A percentile compares a stretch with the other conserved stretches of the same genome.
phyloP scores from a whole-genome alignment of 106 monocot species.

The Posidonia australis region DNA sequence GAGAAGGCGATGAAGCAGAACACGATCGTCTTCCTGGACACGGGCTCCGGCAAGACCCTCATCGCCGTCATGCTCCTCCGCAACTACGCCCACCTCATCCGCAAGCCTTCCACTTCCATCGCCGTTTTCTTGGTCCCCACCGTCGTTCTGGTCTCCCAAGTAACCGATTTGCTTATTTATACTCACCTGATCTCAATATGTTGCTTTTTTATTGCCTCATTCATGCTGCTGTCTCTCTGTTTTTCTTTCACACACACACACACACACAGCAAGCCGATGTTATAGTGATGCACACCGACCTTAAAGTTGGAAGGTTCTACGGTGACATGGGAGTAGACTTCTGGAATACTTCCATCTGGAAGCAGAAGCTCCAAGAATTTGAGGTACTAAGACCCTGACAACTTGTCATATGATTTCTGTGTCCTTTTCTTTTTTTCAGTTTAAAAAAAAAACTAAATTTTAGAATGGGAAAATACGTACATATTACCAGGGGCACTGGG shows the following conservation, averaged over 20 bases:
- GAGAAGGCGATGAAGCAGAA: constrained; percentile 36
- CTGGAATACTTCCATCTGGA: constrained; percentile 37
- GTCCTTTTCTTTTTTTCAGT: too few species aligned
- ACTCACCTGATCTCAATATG: too few species aligned
- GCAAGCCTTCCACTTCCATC: constrained; percentile 30
- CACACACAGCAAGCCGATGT: constrained; percentile 38
- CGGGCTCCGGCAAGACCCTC: constrained; percentile 57
- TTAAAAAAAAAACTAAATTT: too few species aligned
- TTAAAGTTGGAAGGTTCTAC: constrained; percentile 46
- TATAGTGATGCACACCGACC: constrained; percentile 41
- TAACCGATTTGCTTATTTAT: not conserved
- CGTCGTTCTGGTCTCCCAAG: constrained; percentile 38
- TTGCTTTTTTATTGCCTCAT: too few species aligned
- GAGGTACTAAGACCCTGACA: constrained; percentile 23
- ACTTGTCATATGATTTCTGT: too few species aligned
- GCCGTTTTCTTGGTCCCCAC: constrained; percentile 54
- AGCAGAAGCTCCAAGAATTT: constrained; percentile 19
- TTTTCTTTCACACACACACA: too few species aligned
- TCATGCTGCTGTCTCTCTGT: not conserved
- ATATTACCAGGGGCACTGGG: too few species aligned
- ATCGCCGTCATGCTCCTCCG: constrained; percentile 63
- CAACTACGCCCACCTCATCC: constrained; percentile 27
- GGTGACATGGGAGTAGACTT: constrained; percentile 70
- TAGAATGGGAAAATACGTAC: too few species aligned
- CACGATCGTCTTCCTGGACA: constrained; percentile 51